Evolutionary conservation across 83 land plant genomes (phyloP).

Genomic region (Thuja plicata): DNA sequence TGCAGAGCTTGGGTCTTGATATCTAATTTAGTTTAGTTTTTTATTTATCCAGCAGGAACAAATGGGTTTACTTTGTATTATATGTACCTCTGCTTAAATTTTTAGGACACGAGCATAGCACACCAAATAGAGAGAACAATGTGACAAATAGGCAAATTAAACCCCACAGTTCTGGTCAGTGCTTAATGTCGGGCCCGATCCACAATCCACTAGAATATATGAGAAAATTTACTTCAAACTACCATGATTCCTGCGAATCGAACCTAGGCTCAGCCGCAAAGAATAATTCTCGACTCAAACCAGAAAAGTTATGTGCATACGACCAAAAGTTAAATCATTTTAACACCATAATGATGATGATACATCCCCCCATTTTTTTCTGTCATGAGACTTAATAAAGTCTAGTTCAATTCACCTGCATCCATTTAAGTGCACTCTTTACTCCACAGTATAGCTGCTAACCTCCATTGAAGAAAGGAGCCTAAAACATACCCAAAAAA

Average conservation of each 20-base stretch:
- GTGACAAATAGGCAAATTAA: too few relatives aligned
- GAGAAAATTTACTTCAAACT: not conserved
- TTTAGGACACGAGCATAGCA: too few relatives aligned
- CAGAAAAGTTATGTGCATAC: not conserved
- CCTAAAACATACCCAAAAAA: not conserved
- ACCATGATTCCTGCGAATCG: not conserved
- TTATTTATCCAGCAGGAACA: not conserved
- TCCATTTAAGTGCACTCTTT: not conserved
- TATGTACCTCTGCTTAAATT: too few relatives aligned
- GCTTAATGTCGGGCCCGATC: not conserved
- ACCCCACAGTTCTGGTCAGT: too few relatives aligned
- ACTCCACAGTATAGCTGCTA: not conserved
- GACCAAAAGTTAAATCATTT: not conserved
- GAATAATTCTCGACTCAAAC: not conserved
- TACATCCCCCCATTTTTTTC: too few relatives aligned
- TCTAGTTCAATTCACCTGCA: not conserved
- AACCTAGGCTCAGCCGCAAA: not conserved
- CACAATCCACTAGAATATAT: not conserved
- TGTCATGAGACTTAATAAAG: not conserved
- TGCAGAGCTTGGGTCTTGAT: not conserved
- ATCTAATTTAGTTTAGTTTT: not conserved
- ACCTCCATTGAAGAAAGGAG: not conserved
- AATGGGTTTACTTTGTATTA: not conserved
- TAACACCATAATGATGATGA: too few relatives aligned
- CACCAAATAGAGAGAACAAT: too few relatives aligned